Conservation (phyloP, 2,329 filamentous ascomycete genomes). For the Aspergillus awamori region DNA sequence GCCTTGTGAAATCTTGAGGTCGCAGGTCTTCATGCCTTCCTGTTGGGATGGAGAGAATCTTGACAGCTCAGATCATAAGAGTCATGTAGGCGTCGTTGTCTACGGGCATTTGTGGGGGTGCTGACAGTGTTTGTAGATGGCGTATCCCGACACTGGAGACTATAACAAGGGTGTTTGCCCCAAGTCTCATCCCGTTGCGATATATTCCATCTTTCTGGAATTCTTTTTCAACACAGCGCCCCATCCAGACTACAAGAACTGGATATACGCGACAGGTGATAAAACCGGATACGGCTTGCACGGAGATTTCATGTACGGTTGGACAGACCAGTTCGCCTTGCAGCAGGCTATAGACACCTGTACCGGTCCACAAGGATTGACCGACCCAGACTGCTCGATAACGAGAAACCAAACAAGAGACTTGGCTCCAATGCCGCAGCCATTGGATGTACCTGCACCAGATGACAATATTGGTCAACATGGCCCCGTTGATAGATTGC, state of each 20-base stretch:
- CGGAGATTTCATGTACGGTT: slow-evolving; percentile 58
- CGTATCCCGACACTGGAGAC: slow-evolving; percentile 37
- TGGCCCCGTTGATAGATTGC: slow-evolving; percentile 17
- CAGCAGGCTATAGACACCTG: slow-evolving; percentile 40
- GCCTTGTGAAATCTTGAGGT: slow-evolving; percentile 29
- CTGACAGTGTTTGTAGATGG: slow-evolving; percentile 24
- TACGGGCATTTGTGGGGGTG: not conserved
- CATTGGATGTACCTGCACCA: slow-evolving; percentile 15
- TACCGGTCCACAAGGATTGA: slow-evolving; percentile 17
- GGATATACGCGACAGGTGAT: slow-evolving; percentile 53
- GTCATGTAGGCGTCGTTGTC: slow-evolving; percentile 30
- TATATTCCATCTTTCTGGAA: slow-evolving; percentile 64
- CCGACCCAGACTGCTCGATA: slow-evolving; percentile 22
- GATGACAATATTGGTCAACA: slow-evolving; percentile 22
- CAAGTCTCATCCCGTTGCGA: slow-evolving; percentile 54
- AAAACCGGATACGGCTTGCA: slow-evolving; percentile 57
- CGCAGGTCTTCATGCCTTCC: slow-evolving; percentile 42
- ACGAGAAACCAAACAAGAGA: slow-evolving; percentile 17
- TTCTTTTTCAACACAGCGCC: slow-evolving; percentile 58
- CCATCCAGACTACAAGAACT: slow-evolving; percentile 51
- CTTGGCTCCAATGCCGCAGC: slow-evolving; percentile 13
- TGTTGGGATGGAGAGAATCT: slow-evolving; percentile 43
- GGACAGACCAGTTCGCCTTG: slow-evolving; percentile 45
- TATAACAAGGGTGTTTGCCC: slow-evolving; percentile 41
- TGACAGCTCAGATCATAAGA: slow-evolving; percentile 36